phyloP scores from a whole-genome alignment of 129 eudicot species.

The Arctium minus region DNA sequence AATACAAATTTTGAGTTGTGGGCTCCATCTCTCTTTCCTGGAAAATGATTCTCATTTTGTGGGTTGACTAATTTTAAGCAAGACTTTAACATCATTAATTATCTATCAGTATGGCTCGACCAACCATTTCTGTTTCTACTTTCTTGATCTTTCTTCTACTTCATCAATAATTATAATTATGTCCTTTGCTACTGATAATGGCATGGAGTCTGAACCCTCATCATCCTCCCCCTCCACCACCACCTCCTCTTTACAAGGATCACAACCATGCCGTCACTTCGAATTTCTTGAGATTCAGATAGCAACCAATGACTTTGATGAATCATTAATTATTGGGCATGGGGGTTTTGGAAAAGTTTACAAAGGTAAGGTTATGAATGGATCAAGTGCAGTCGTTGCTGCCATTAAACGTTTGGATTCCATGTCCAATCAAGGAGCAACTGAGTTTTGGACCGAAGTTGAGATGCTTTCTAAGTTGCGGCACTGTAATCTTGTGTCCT shows the following conservation, averaged over 20 bases:
- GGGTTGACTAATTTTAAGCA: background rate
- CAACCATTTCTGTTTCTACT: background rate
- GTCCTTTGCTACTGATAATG: background rate
- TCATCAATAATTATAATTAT: slow-evolving; percentile 5
- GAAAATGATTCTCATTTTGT: background rate
- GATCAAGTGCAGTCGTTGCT: too few species aligned
- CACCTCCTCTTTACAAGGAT: too few species aligned
- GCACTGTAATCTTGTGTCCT: too few species aligned
- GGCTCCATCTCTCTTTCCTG: background rate
- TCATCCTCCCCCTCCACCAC: too few species aligned
- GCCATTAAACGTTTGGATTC: too few species aligned
- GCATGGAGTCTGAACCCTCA: too few species aligned
- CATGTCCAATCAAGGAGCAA: too few species aligned
- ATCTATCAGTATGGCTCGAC: background rate
- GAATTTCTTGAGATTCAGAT: slow-evolving; percentile 2
- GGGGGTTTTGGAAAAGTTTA: too few species aligned
- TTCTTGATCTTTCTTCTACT: background rate
- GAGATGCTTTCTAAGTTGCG: too few species aligned
- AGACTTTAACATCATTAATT: background rate
- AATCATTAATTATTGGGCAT: too few species aligned
- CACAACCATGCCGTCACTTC: slow-evolving; percentile 6
- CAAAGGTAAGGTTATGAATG: too few species aligned
- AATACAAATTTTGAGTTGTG: background rate
- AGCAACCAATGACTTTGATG: background rate
- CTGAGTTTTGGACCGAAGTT: too few species aligned